These are phyloP conservation scores for Paradendryphiella salina DNA, from an alignment of 2,329 filamentous ascomycete species.

Conservation along the genomic window DNA sequence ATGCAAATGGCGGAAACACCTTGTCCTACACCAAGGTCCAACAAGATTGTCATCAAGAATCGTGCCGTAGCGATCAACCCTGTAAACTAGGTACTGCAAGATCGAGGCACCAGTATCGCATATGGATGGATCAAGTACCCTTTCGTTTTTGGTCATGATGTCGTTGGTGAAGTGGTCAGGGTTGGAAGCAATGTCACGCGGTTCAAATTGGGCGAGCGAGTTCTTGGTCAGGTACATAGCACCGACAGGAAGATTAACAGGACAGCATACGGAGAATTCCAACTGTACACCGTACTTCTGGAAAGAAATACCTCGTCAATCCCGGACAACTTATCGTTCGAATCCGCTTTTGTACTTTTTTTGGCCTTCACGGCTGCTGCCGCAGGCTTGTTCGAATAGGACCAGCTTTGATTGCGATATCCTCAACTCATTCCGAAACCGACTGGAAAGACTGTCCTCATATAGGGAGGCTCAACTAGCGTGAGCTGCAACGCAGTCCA, in stretches of 20 bases:
- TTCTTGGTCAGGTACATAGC: conserved; percentile 36
- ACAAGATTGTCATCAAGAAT: no score
- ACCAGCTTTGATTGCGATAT: no score
- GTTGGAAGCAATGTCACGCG: conserved; percentile 48
- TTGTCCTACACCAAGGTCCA: no score
- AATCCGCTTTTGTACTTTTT: conserved; percentile 51
- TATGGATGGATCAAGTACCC: conserved; percentile 20
- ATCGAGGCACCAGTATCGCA: no score
- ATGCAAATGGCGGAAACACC: no score
- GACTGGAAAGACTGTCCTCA: no score
- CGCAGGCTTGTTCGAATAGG: no score
- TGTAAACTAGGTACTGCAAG: no score
- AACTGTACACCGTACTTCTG: conserved; percentile 55
- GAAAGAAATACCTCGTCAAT: conserved; percentile 52
- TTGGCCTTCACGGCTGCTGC: conserved; percentile 19
- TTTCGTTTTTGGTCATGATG: conserved; percentile 43
- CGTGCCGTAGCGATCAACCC: no score
- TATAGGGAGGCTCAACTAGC: no score
- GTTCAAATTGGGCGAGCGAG: conserved; percentile 50
- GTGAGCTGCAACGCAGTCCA: no score
- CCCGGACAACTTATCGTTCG: conserved; percentile 52
- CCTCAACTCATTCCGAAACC: no score
- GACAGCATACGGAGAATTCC: conserved; percentile 44
- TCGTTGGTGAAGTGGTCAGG: conserved; percentile 50
- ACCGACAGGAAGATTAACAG: conserved; percentile 9